Evolutionary conservation across 1,284 basidiomycete species (phyloP), one percentile per base, ranked within the genome.

Genomic region (Ceratobasidium sp.): DNA sequence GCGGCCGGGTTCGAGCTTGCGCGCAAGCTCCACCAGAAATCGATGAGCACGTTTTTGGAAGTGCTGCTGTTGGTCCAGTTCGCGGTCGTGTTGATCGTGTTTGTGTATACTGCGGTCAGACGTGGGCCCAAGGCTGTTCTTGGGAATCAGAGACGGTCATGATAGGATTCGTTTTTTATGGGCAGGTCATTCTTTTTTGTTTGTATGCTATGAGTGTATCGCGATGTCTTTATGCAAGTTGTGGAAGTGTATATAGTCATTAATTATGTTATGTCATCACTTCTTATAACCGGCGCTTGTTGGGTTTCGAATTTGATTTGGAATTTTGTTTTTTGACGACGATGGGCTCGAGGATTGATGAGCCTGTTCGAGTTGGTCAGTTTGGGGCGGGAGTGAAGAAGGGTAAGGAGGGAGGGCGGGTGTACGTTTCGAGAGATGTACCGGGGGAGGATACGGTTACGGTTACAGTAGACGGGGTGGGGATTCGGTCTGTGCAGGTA

Each of bases 1-100:
- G 15, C 15, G 56, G 68, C 54, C 57, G 70, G 70, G 13, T 73
- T 62, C 57, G 48, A 61, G 56, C 69, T 79, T 20, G 78, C 78
- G 59, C 44, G 64, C 26, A 62, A 67, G 61, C 54, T 78, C 12
- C 76, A 75, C 44, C 77, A 75, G 40, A 79, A 66, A 26, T 77
- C 64, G 64, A 62, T 79, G 33, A 66, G 70, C 40, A 78, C 76
- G 23, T 74, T 79, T 48, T 77, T 79, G 46, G 78, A 79, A 50
- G 59, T 78, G 17, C 69, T 77, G 78, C 46, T 79, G 61, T 38
- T 79, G 50, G 69, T 79, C n/a, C 76, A 79, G 69, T 79, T 79
- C 48, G 68, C 71, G 42, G 61, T 77, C 28, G 77, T 79, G 52
- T 46, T 79, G 52, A 69, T 74, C 12, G 76, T 78, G 66, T 79